Evolutionary conservation across 352 stramenopile genomes (phyloP).

Genomic region (Globisporangium mamillatum): DNA sequence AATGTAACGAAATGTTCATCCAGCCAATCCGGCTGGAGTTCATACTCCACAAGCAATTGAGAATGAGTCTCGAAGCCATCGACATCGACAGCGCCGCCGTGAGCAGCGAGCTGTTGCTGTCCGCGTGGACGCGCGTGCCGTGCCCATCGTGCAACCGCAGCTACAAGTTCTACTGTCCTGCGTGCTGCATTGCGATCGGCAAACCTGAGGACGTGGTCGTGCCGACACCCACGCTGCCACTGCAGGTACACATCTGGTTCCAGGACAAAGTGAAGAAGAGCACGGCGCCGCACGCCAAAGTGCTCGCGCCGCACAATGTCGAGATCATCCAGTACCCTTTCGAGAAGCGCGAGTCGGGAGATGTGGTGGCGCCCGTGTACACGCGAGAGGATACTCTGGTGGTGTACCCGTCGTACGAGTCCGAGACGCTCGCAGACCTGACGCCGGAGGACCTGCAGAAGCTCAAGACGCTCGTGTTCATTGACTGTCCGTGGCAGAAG

Average conservation of each 20-base stretch:
- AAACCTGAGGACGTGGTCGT: conserved; percentile 44
- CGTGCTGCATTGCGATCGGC: conserved; percentile 65
- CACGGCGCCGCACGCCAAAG: conserved; percentile 83
- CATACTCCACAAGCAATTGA: background rate
- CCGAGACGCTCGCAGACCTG: conserved; percentile 63
- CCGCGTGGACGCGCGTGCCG: conserved; percentile 47
- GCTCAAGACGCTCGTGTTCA: conserved; percentile 78
- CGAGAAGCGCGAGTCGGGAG: conserved; percentile 12
- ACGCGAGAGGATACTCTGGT: conserved; percentile 62
- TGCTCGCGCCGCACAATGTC: conserved; percentile 67
- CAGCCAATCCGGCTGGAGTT: background rate
- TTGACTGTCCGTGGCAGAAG: conserved; percentile 87
- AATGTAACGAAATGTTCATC: background rate
- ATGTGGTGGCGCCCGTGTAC: conserved; percentile 32
- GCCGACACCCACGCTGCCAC: conserved; percentile 56
- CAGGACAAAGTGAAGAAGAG: conserved; percentile 90
- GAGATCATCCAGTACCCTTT: conserved; percentile 66
- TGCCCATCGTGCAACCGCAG: conserved; percentile 71
- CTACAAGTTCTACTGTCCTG: conserved; percentile 88
- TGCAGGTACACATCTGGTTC: conserved; percentile 84
- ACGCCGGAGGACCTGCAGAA: conserved; percentile 49
- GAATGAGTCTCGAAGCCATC: background rate
- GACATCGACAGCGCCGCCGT: conserved; percentile 1
- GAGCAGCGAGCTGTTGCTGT: conserved; percentile 11
- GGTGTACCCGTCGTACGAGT: conserved; percentile 77